phyloP scores from a whole-genome alignment of 208 protist genomes.

The Crithidia acanthocephali region DNA sequence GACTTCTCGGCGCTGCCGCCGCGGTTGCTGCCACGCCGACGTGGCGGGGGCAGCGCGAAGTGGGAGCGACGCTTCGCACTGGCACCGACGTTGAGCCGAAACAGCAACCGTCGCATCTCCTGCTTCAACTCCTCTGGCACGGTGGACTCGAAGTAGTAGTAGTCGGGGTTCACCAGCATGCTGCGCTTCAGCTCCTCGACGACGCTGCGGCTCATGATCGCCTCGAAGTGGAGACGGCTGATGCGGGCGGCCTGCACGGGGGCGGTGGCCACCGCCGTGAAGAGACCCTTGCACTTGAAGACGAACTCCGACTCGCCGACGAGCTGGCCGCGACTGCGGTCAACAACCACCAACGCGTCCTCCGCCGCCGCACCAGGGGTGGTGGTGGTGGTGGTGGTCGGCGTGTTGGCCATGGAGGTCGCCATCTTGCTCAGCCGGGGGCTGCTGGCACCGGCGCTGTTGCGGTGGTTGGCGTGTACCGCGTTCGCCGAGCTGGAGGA shows the following conservation, averaged over 20 bases:
- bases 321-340: slow-evolving; percentile 41
- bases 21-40: neutral
- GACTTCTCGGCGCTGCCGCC: slow-evolving; percentile 9
- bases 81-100: slow-evolving; percentile 26
- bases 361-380: neutral
- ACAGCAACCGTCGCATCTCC: slow-evolving; percentile 43
- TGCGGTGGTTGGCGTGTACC: neutral
- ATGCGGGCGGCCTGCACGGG: slow-evolving; percentile 59
- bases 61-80: slow-evolving; percentile 1
- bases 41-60: slow-evolving; percentile 3
- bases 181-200: slow-evolving; percentile 57
- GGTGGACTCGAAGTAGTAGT: slow-evolving; percentile 53
- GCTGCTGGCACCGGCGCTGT: neutral
- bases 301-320: slow-evolving; percentile 69
- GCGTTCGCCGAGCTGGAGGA: slow-evolving; percentile 4
- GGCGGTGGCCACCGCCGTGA: slow-evolving; percentile 48
- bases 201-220: slow-evolving; percentile 41
- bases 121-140: slow-evolving; percentile 52
- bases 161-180: slow-evolving; percentile 48
- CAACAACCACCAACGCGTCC: slow-evolving; percentile 22
- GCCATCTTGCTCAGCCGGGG: neutral
- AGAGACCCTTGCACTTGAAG: slow-evolving; percentile 56
- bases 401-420: neutral
- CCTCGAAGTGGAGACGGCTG: slow-evolving; percentile 70
- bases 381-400: neutral